Evolutionary conservation across 257 asterid species (phyloP), one percentile per base, ranked within the genome.

Genomic region (Salvia rosmarinus): DNA sequence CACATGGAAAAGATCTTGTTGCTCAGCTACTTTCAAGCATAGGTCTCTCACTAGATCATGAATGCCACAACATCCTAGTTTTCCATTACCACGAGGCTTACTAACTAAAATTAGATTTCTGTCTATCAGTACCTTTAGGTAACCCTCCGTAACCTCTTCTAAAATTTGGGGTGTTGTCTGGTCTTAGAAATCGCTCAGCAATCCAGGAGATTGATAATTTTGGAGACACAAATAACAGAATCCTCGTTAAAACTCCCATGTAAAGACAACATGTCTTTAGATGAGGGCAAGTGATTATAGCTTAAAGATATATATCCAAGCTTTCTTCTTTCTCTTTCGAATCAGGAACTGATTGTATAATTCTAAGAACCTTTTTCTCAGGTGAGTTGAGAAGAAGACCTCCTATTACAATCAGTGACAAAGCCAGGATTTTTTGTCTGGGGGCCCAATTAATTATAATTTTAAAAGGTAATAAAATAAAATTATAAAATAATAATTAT

Each of bases 221-320:
- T 14, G 3, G 75, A 46, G 23, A 58, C 17, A 30, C 25, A 6
- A 12, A 71, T 59, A 60, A 10, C 12, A 0, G 12, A 11, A 3
- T 59, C 50, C 50, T 71, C 75, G 3, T 5, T 6, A 20, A 28
- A 16, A 50, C 39, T 10, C 68, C 75, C 58, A 71, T 57, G 21
- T 71, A 47, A 21, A 71, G 62, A 71, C 60, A 71, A 35, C 70
- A 60, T 47, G 76, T 62, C 20, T 60, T 71, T 5, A 71, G 30
- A 60, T 60, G 63, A 32, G 76, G 75, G 62, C 60, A 71, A 17
- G 37, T 71, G 50, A 11, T 19, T 32, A 13, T 59, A 71, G 40
- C 75, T 71, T 56, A 71, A 47, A 19, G 47, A 12, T 2, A 60
- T 14, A 71, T n/a, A 21, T 61, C 21, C 9, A 46, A 46, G 69